These are phyloP conservation scores for Suillus placidus DNA, from an alignment of 768 basidiomycete species.

Conservation along the genomic window DNA sequence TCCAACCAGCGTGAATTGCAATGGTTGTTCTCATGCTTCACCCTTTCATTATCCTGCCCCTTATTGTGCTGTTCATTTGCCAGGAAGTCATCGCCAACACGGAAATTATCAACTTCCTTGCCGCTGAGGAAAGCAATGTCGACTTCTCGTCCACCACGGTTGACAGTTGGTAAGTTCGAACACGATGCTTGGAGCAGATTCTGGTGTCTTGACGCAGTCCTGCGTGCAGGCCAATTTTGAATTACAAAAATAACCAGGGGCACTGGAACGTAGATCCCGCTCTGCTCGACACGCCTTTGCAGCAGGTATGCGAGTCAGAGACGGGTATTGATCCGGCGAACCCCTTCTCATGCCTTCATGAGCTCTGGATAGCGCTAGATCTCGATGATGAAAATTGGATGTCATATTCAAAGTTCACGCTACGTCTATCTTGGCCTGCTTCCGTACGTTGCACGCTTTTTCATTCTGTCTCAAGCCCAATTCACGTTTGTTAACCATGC, in stretches of 20 bases:
- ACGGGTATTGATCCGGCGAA: conserved; percentile 8
- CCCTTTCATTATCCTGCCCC: conserved; percentile 4
- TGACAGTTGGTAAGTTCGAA: conserved; percentile 33
- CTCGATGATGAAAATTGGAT: conserved; percentile 45
- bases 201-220: conserved; percentile 2
- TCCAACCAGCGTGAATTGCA: background rate
- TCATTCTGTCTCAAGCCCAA: conserved; percentile 3
- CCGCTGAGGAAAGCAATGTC: conserved; percentile 25
- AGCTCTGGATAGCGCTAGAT: conserved; percentile 52
- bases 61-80: conserved; percentile 24
- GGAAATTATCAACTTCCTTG: conserved; percentile 63
- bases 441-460: conserved; percentile 42
- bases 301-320: conserved; percentile 38
- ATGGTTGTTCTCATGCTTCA: conserved; percentile 1
- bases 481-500: conserved; percentile 2
- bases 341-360: conserved; percentile 40
- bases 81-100: conserved; percentile 53
- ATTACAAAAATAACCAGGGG: conserved; percentile 34
- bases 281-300: conserved; percentile 40
- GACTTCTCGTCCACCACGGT: conserved; percentile 22
- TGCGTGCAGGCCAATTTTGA: conserved; percentile 44
- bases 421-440: conserved; percentile 59
- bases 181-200: conserved; percentile 14
- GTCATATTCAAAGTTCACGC: conserved; percentile 47
- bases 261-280: conserved; percentile 46